Conservation (phyloP, 164 flowering plant genomes). For the Aristolochia contorta region DNA sequence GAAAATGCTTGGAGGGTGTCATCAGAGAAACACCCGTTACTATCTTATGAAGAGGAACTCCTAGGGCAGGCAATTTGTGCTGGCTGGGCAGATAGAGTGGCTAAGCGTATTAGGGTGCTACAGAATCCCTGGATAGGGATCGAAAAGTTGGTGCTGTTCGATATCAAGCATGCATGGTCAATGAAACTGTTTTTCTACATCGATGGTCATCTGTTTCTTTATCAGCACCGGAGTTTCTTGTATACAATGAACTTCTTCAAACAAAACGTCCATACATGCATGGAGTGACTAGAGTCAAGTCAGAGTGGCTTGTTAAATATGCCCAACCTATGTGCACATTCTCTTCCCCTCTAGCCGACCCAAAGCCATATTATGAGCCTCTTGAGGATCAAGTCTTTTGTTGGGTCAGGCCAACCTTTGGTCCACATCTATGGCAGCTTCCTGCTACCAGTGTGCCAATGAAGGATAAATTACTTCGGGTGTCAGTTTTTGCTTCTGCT, state of each 20-base stretch:
- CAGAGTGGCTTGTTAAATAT: slow-evolving; percentile 72
- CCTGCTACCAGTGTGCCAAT: slow-evolving; percentile 48
- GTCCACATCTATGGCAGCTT: slow-evolving; percentile 77
- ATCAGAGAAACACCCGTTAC: slow-evolving; percentile 41
- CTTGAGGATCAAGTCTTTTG: slow-evolving; percentile 43
- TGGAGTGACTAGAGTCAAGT: slow-evolving; percentile 70
- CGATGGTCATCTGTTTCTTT: slow-evolving; percentile 59
- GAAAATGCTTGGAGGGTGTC: slow-evolving; percentile 62
- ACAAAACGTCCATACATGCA: slow-evolving; percentile 85
- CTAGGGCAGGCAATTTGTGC: slow-evolving; percentile 83
- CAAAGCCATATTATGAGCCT: slow-evolving; percentile 65
- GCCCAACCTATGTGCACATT: slow-evolving; percentile 56
- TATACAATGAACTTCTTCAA: slow-evolving; percentile 62
- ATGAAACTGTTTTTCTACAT: slow-evolving; percentile 71
- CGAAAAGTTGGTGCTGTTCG: slow-evolving; percentile 37
- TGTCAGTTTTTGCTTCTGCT: slow-evolving; percentile 59
- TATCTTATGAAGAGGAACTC: slow-evolving; percentile 58
- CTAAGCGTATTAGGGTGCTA: slow-evolving; percentile 43
- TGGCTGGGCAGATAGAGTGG: slow-evolving; percentile 98
- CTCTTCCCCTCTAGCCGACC: slow-evolving; percentile 65
- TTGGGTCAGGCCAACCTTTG: slow-evolving; percentile 57
- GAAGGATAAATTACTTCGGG: slow-evolving; percentile 25
- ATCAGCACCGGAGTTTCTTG: slow-evolving; percentile 74
- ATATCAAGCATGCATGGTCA: slow-evolving; percentile 70
- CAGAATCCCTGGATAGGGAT: slow-evolving; percentile 29